Evolutionary conservation across 2,329 filamentous ascomycete genomes (phyloP), one percentile per base, ranked within the genome.

Genomic region (Apiospora marii): DNA sequence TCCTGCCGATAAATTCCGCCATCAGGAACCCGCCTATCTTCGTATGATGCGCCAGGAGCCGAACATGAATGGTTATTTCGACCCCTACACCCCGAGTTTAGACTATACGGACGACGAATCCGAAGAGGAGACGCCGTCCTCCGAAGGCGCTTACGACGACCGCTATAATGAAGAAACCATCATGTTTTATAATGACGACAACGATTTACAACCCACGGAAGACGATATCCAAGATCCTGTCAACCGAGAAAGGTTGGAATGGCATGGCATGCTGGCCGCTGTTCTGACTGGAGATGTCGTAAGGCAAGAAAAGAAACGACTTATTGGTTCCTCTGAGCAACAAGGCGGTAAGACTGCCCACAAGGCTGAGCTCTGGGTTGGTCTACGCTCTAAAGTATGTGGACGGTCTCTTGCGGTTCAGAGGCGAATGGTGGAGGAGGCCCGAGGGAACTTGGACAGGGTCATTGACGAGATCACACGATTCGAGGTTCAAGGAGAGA

Each of bases 181-280:
- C 80, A 91, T 98, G 81, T 98, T 98, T 78, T 95, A 97, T 67
- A 81, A 80, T 30, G 93, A 94, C 72, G 95, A 96, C 78, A 94
- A 98, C 78, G 93, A 96, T 76, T 90, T 94, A 76, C 93, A 96
- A 78, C 95, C 95, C 0, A 96, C 94, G 4, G 88, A 94, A 34
- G 96, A 98, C 79, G 96, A 99, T 81, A 83, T 98, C 70, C 93
- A 93, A 82, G 93, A 98, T 77, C 93, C 95, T 0, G 91, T 92
- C 75, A 98, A 95, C 79, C 89, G 95, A 74, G 96, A 98, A 82
- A 89, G 96, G 64, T 86, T 99, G 34, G 96, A 99, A 83, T 99
- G 96, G 96, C 95, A 99, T 83, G 94, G 94, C 3, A 99, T 99
- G 96, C 85, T 99, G 72, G 94, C 96, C 73, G 97, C 96, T 19